Conservation (phyloP, 345 rosid species). For the Eucalyptus cloeziana region DNA sequence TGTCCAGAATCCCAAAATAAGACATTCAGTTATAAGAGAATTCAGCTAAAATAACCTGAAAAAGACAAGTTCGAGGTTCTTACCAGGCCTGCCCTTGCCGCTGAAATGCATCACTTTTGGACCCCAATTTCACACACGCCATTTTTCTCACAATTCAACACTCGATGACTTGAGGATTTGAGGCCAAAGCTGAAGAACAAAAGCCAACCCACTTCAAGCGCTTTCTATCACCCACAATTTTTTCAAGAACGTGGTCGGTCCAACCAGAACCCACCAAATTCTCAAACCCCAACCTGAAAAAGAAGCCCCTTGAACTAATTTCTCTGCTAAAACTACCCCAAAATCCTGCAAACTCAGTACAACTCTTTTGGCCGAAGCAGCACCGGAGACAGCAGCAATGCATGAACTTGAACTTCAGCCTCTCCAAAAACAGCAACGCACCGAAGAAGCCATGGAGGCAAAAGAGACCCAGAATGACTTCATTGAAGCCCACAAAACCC, state of each 20-base stretch:
- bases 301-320: background rate
- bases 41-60: background rate
- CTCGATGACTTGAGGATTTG: background rate
- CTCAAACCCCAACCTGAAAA: background rate
- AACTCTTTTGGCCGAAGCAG: background rate
- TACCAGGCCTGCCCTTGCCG: conserved; percentile 99
- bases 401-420: background rate
- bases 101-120: conserved; percentile 86
- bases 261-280: background rate
- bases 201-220: background rate
- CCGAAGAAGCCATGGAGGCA: background rate
- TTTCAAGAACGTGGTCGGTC: background rate
- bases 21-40: background rate
- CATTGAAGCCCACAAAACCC: background rate
- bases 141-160: conserved; percentile 13
- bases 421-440: background rate
- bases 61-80: background rate
- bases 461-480: conserved; percentile 1
- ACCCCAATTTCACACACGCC: conserved; percentile 94
- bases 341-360: background rate
- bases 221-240: background rate
- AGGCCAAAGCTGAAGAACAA: background rate
- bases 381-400: background rate
- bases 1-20: background rate
- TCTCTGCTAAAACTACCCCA: background rate